Conservation (phyloP, 495 filamentous ascomycete species). For the Hyaloscypha hepaticicola region DNA sequence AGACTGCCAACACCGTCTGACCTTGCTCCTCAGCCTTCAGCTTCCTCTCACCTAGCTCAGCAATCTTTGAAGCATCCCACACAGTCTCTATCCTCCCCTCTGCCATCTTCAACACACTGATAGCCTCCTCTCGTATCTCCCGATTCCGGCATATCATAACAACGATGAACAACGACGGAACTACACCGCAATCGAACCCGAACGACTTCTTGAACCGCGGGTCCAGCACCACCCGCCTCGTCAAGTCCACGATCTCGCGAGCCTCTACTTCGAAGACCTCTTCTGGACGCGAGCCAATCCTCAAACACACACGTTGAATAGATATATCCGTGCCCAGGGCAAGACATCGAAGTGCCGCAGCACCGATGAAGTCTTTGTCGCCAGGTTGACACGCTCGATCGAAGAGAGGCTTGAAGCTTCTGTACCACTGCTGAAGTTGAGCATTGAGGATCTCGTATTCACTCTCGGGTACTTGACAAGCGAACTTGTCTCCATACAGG, state of each 20-base stretch:
- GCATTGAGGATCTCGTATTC: not conserved
- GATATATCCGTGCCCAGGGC: conserved; percentile 4
- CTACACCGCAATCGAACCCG: conserved; percentile 18
- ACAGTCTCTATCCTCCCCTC: conserved; percentile 9
- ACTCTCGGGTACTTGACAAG: not conserved
- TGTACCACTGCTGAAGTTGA: conserved; percentile 1
- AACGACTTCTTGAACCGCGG: conserved; percentile 15
- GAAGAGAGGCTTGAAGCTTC: conserved; percentile 10
- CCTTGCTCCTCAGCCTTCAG: not conserved
- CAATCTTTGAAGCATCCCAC: conserved; percentile 10
- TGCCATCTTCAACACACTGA: conserved; percentile 9
- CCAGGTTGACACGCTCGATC: not conserved
- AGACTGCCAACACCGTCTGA: not conserved
- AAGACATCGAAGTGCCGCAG: not conserved
- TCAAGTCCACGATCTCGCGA: conserved; percentile 11
- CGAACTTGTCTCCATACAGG: not conserved
- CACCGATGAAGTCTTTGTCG: not conserved
- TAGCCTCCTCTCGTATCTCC: conserved; percentile 4
- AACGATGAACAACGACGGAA: conserved; percentile 15
- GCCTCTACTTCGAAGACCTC: not conserved
- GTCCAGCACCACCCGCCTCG: not conserved
- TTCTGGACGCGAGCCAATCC: not conserved
- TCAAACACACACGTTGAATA: not conserved
- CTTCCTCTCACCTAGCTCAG: not conserved
- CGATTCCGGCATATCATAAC: not conserved